Evolutionary conservation across 2,329 filamentous ascomycete genomes (phyloP).

Genomic region (Fusarium mundagurra): DNA sequence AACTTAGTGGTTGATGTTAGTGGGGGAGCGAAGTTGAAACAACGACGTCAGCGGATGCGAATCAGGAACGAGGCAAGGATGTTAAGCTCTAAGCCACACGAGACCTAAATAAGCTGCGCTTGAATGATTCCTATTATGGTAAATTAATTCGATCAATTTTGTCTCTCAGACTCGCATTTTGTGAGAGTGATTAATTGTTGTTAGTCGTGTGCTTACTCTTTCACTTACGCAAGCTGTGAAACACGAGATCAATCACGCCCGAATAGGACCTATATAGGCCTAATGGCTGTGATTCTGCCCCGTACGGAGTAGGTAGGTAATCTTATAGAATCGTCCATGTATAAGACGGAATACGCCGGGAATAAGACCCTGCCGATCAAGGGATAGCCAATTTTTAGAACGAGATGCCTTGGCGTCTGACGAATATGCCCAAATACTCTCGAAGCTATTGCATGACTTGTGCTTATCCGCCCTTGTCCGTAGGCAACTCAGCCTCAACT

Average conservation of each 20-base stretch:
- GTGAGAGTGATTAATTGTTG: not conserved
- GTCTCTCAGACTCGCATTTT: not conserved
- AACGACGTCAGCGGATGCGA: slow-evolving; percentile 26
- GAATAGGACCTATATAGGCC: not conserved
- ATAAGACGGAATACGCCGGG: slow-evolving; percentile 1
- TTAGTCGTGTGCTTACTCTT: not conserved
- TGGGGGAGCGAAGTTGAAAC: slow-evolving; percentile 18
- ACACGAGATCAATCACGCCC: not conserved
- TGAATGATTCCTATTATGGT: not conserved
- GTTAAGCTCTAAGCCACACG: slow-evolving; percentile 15
- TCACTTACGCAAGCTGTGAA: not conserved
- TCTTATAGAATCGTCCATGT: not conserved
- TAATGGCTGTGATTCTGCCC: not conserved
- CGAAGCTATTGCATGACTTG: not conserved
- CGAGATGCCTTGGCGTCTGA: not conserved
- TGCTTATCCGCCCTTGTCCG: not conserved
- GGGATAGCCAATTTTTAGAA: not conserved
- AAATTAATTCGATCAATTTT: not conserved
- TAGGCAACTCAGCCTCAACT: not conserved
- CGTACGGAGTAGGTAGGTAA: not conserved
- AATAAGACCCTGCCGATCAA: slow-evolving; percentile 3
- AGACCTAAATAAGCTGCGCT: not conserved
- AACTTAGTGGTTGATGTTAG: not conserved
- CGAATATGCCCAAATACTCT: not conserved
- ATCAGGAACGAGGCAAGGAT: slow-evolving; percentile 16